Evolutionary conservation across 2,329 filamentous ascomycete species (phyloP), one percentile per base, ranked within the genome.

Genomic region (Sporothrix humicola): DNA sequence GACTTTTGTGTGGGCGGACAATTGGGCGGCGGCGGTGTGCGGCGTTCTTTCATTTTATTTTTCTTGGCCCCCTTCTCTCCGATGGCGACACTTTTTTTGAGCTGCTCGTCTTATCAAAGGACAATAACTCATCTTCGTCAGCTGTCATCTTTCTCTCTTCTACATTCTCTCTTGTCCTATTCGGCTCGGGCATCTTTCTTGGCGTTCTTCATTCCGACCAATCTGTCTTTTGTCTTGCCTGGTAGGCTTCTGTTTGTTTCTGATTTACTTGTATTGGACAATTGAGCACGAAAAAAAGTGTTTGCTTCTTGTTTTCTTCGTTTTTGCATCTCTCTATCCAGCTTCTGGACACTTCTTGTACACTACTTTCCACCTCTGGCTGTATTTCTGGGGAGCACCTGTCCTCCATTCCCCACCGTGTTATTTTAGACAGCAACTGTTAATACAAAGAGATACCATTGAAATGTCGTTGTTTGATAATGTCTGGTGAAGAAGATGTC

Each of bases 11-110:
- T 65, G 69, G 46, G 52, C 26, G 69, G 46, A 48, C 23, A 56
- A 8, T n/a, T 72, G 50, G 56, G 37, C 26, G 72, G 71, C 61
- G 63, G 56, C 26, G 72, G 66, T 65, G 66, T n/a, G 68, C 48
- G 72, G 72, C 72, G 72, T 73, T 72, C 26, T 66, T 68, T 61
- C n/a, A 54, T 48, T 20, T 66, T 69, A 10, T 61, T 37, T 52
- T 37, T 10, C 7, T 23, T 17, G 20, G 9, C 52, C 4, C 31
- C 31, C 31, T 37, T 37, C 31, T 48, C 46, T 42, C 17, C 58
- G 58, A 50, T 52, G 54, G 23, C 52, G 52, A 12, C 52, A 56
- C n/a, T 23, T 13, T 3, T 37, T 37, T 1, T 7, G 31, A 37
- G 31, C 31, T 37, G 31, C 31, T 37, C 31, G 31, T 37, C 31